phyloP scores from a whole-genome alignment of 257 asterid genomes.

The Solanum tarijense region DNA sequence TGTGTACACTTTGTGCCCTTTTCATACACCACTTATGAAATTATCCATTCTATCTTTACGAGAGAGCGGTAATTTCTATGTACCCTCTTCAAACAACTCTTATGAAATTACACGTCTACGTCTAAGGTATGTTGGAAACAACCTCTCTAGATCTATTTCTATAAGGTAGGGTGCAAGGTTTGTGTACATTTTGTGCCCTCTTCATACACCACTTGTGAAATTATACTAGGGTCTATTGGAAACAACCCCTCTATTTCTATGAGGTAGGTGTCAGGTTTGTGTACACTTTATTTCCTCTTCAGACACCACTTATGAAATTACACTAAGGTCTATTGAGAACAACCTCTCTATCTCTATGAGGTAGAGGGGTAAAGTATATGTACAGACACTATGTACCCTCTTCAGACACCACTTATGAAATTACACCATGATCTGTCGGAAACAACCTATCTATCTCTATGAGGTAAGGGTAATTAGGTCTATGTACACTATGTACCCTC shows the following conservation, averaged over 20 bases:
- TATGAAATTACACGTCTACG: too few relatives aligned
- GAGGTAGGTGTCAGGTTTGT: too few relatives aligned
- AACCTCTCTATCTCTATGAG: neutral
- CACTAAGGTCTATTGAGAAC: neutral
- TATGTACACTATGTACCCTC: neutral
- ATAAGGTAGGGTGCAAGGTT: neutral
- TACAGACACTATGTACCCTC: too few relatives aligned
- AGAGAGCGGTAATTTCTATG: too few relatives aligned
- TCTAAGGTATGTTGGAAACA: neutral
- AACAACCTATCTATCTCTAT: too few relatives aligned
- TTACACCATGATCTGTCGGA: fast-evolving
- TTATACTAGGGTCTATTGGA: too few relatives aligned
- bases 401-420: neutral
- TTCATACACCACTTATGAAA: neutral
- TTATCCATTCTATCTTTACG: fast-evolving
- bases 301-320: too few relatives aligned
- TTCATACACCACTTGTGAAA: neutral
- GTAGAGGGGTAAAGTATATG: neutral
- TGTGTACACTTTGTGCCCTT: neutral
- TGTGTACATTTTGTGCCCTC: neutral
- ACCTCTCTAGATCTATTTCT: too few relatives aligned
- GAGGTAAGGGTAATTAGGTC: neutral
- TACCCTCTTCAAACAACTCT: too few relatives aligned
- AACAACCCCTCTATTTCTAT: too few relatives aligned
- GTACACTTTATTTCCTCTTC: too few relatives aligned